Evolutionary conservation across 441 rosid genomes (phyloP), one percentile per base, ranked within the genome.

Genomic region (Pelargonium citronellum): DNA sequence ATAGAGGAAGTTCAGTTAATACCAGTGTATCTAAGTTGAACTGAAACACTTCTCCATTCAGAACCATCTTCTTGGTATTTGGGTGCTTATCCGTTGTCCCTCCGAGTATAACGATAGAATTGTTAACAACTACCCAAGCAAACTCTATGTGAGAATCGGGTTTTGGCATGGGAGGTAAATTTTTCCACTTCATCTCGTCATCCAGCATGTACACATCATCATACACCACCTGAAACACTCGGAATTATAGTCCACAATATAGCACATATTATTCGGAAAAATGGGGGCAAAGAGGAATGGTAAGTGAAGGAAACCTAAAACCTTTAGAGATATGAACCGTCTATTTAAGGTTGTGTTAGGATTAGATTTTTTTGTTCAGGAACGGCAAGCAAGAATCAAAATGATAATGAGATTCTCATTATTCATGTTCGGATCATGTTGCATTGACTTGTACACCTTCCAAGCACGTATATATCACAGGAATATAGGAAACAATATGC

Each of bases 51-150:
- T 94, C 98, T 27, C 96, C 93, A 2, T 84, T 84, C 19, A 94
- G 84, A 80, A 94, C 84, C 93, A 94, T 94, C 84, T 70, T 89
- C 77, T 94, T 94, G 37, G 97, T 94, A 63, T 76, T 69, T 24
- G 97, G 99, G 78, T 95, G 99, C 82, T 89, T 95, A 69, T 92
- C 98, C 24, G 97, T 92, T 12, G 99, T 92, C 80, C 99, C 99
- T 76, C 98, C 99, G 67, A 81, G 88, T 44, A 95, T 83, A 57
- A 95, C 81, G 27, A 90, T 83, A 17, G 99, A 90, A 82, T 89
- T 84, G 74, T 92, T 89, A 67, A 91, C 97, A 7, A 88, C 67
- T 13, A 73, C 75, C 98, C 98, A 94, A 73, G 96, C 97, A 80
- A 90, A 95, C 66, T 95, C 98, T 37, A 95, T 89, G 75, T 95